A percentile compares a stretch with the other conserved stretches of the same genome.
Evolutionary conservation across 352 stramenopile genomes (phyloP).

Genomic region (Phytopythium boreale): DNA sequence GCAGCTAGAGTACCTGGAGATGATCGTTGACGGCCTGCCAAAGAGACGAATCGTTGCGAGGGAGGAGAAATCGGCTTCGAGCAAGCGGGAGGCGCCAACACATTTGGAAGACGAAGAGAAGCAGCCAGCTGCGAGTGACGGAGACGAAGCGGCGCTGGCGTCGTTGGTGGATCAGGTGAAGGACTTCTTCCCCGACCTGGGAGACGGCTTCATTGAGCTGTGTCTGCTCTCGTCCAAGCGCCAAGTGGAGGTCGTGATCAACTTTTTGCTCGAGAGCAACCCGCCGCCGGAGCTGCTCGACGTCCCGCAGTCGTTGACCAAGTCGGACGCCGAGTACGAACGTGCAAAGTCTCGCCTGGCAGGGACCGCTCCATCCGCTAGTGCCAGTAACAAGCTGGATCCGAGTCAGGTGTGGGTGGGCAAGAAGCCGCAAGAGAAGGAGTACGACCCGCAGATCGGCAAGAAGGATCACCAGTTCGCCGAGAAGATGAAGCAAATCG

Average conservation of each 20-base stretch:
- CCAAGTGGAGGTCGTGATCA: slow-evolving; percentile 52
- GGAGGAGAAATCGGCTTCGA: slow-evolving; percentile 5
- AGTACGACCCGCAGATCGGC: slow-evolving; percentile 53
- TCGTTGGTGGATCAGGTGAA: slow-evolving; percentile 51
- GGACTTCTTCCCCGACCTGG: slow-evolving; percentile 58
- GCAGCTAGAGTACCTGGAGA: slow-evolving; percentile 65
- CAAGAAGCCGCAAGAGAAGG: slow-evolving; percentile 57
- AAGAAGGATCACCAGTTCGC: slow-evolving; percentile 41
- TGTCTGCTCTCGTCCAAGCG: slow-evolving; percentile 43
- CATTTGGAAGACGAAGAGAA: slow-evolving; percentile 10
- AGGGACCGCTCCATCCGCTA: slow-evolving; percentile 10
- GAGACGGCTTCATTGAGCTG: slow-evolving; percentile 59
- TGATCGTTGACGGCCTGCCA: slow-evolving; percentile 65
- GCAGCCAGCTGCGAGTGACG: slow-evolving; percentile 5
- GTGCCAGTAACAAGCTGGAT: slow-evolving; percentile 39
- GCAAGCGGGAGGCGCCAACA: background rate
- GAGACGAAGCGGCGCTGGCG: slow-evolving; percentile 10
- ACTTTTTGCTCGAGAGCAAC: slow-evolving; percentile 56
- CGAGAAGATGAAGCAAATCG: slow-evolving; percentile 56
- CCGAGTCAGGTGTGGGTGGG: slow-evolving; percentile 55
- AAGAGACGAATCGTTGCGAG: slow-evolving; percentile 26
- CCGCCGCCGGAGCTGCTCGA: slow-evolving; percentile 31
- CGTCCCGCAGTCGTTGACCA: slow-evolving; percentile 25
- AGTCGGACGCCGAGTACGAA: slow-evolving; percentile 26
- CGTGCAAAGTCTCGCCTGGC: slow-evolving; percentile 25